Percentiles rank a stretch among this genome's conserved stretches.
Conservation (phyloP, 345 rosid genomes). For the Aquilaria malaccensis region DNA sequence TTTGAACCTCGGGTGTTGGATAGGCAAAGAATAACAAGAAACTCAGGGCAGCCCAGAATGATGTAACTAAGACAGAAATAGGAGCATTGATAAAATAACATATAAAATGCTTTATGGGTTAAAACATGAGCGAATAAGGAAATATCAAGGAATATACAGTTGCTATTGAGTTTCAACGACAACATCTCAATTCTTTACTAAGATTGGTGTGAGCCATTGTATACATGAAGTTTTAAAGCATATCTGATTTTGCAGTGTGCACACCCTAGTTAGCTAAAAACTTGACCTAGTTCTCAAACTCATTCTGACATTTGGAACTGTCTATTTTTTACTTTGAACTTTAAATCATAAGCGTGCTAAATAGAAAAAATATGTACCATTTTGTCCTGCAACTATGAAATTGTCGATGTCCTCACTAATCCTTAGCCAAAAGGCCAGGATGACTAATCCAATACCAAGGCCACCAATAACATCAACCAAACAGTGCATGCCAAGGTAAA, state of each 20-base stretch:
- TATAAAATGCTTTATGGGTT: background rate
- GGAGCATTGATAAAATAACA: slow-evolving; percentile 1
- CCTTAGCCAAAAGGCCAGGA: slow-evolving; percentile 67
- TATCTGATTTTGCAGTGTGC: no score
- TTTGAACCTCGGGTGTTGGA: slow-evolving; percentile 87
- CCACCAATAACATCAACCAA: slow-evolving; percentile 73
- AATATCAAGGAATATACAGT: no score
- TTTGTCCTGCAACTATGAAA: slow-evolving; percentile 71
- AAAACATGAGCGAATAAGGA: no score
- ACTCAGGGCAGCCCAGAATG: slow-evolving; percentile 85
- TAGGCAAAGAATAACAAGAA: slow-evolving; percentile 91
- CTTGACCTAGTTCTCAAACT: no score
- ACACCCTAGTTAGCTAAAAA: no score
- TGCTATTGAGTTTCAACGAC: no score
- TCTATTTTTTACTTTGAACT: background rate
- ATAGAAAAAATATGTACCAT: slow-evolving; percentile 35
- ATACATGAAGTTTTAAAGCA: no score
- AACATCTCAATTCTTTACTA: no score
- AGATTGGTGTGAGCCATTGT: no score
- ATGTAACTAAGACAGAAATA: slow-evolving; percentile 52
- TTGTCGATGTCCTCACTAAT: slow-evolving; percentile 47
- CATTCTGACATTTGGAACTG: no score
- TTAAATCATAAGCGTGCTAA: no score
- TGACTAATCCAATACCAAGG: slow-evolving; percentile 55
- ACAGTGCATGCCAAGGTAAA: slow-evolving; percentile 99